Base-by-base conservation (phyloP, 2,329 filamentous ascomycete species). In the Diaporthe ampelina region DNA sequence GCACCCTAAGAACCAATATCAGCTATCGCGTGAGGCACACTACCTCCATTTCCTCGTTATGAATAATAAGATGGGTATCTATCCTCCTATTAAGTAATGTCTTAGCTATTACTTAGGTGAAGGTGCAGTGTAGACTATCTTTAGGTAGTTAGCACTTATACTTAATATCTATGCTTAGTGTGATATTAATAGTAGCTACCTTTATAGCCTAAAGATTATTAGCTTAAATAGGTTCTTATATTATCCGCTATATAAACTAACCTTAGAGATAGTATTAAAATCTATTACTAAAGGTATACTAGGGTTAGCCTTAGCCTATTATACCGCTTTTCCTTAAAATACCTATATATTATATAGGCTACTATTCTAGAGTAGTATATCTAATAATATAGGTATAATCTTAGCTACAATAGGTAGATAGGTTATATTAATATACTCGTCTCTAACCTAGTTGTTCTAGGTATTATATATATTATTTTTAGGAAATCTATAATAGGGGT, bases 101-200 rank as follows among this genome's bases (percentile, higher is more conserved):
- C 24, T 76, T 78, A 0, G 77, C 74, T 4, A 65, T 57, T 1
- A 74, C 74, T 13, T 80, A 73, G 3, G 75, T 78, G 29, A 81
- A 80, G 0, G 77, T 58, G 57, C 73, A 81, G 24, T 74, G 76
- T 15, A 79, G 21, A 0, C 77, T 77, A 8, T 78, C 75, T 0
- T 72, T 68, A 0, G 80, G 78, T 1, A 81, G 35, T 35, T 75
- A 71, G 17, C 76, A 26, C 61, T 79, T 81, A 70, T 79, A 81
- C 73, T 80, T 78, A n/a, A 82, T 76, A 50, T 80, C 78, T 19
- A 81, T 21, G 3, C 76, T 77, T 5, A 78, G 48, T 0, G 78
- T 81, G 9, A 71, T 72, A 54, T 79, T 78, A 15, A 63, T 74
- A 19, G 70, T 73, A 2, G 73, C n/a, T 4, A 75, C 68, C 52